Conservation (phyloP, 208 protist genomes). For the Crithidia sp. region DNA sequence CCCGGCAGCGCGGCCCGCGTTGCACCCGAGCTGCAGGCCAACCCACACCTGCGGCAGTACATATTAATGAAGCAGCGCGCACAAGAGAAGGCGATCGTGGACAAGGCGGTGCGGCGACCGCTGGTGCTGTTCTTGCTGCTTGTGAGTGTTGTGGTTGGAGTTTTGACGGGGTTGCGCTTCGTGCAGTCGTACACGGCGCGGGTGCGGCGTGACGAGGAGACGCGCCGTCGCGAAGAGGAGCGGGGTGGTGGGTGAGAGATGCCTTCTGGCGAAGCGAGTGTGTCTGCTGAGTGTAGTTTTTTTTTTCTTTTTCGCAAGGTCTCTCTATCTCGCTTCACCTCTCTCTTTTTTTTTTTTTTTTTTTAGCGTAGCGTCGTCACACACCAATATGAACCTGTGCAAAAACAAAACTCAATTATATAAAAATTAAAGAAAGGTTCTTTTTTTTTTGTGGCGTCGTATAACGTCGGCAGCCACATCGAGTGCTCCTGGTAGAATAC, state of each 20-base stretch:
- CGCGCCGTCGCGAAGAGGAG: conserved; percentile 9
- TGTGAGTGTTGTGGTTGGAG: conserved; percentile 1
- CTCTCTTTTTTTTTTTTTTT: neutral
- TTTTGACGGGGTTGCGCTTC: conserved; percentile 13
- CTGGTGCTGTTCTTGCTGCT: conserved; percentile 33
- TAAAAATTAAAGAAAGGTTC: too few species aligned
- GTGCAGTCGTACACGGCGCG: conserved; percentile 10
- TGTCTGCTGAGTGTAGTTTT: neutral
- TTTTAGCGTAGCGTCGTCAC: too few species aligned
- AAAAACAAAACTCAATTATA: too few species aligned
- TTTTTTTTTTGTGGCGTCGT: too few species aligned
- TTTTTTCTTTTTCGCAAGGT: neutral
- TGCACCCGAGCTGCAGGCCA: conserved; percentile 26
- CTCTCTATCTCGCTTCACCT: neutral
- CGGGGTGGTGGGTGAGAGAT: conserved; percentile 21
- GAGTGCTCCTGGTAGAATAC: too few species aligned
- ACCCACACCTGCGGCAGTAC: conserved; percentile 43
- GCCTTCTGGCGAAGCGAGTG: neutral
- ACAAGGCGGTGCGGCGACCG: conserved; percentile 33
- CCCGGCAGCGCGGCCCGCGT: conserved; percentile 27
- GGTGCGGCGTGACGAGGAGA: conserved; percentile 17
- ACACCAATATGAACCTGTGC: too few species aligned
- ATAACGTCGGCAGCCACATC: too few species aligned
- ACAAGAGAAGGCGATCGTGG: conserved; percentile 42
- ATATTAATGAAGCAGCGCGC: conserved; percentile 49